Base-by-base conservation (phyloP, 139 green algal species). In the Pycnococcus provasolii region DNA sequence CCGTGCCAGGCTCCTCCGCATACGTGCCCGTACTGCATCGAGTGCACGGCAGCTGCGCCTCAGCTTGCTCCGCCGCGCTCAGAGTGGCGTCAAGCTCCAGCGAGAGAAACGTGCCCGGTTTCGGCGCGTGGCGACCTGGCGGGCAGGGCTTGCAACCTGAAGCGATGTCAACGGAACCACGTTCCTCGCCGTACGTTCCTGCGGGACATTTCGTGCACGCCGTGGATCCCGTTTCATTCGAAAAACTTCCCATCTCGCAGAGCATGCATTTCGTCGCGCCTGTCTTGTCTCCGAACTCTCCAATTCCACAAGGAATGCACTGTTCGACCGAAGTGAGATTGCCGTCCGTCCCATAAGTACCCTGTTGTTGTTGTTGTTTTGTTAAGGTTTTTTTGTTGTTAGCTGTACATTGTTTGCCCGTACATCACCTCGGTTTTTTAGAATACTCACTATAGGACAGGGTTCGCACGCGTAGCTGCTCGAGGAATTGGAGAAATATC, bases 261-360 rank as follows among this genome's bases (percentile, higher is more conserved):
- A 9, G 41, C 6, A 55, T 41, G 43, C 60, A 66, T 2, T 2
- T 15, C 42, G 42, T 40, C 42, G 39, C 6, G 9, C 42, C 60
- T 7, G 6, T 53, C 43, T n/a, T 9, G 42, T 53, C 60, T 6
- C 45, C 8, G 45, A 53, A 66, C 13, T 43, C 42, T 8, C 58
- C 58, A 64, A 47, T 45, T 40, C 58, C 46, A 11, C 54, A 60
- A 7, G 54, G 9, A 7, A 60, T 11, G 9, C 54, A 60, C 6
- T 60, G 5, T 26, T 60, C 54, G 9, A 60, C 54, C 26, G 54
- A 60, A 7, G 54, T 60, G 6, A 13, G 26, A 60, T 60, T 60
- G 8, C 54, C 54, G 42, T 6, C 42, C 54, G 54, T 60, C 5
- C 54, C 54, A 4, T 4, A 4, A 6, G 54, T 26, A 60, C 54